Conservation (phyloP, 2,329 filamentous ascomycete genomes). For the Phialocephala subalpina region DNA sequence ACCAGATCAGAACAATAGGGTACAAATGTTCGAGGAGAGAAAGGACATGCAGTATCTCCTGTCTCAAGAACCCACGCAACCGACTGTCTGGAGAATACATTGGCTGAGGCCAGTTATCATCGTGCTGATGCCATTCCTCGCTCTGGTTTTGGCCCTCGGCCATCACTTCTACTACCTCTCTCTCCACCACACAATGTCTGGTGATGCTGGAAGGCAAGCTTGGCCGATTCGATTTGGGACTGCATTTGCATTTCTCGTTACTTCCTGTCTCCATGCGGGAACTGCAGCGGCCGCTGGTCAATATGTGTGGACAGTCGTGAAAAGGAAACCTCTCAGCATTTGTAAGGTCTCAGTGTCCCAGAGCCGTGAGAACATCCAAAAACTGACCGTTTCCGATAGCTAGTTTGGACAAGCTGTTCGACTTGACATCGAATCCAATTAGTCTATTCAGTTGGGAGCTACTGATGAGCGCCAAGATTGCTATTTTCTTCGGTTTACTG, state of each 20-base stretch:
- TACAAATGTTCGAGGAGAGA: no score
- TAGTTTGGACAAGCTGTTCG: constrained; percentile 31
- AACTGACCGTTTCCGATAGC: constrained; percentile 11
- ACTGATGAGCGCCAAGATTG: constrained; percentile 13
- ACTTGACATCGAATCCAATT: constrained; percentile 23
- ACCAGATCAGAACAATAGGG: no score
- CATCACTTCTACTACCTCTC: constrained; percentile 29
- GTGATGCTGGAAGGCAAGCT: constrained; percentile 21
- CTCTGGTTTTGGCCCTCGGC: constrained; percentile 7
- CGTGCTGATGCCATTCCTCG: not conserved
- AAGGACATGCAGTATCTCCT: no score
- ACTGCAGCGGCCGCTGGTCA: constrained; percentile 25
- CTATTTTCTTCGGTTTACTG: not conserved
- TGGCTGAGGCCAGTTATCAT: not conserved
- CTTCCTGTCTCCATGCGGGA: constrained; percentile 27
- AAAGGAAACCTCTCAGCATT: constrained; percentile 19
- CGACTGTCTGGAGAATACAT: not conserved
- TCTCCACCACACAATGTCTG: constrained; percentile 13
- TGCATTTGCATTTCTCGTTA: constrained; percentile 27
- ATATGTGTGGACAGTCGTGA: constrained; percentile 33
- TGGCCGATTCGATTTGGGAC: constrained; percentile 30
- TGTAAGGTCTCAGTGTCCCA: no score
- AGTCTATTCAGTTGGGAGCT: constrained; percentile 24
- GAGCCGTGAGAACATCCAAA: not conserved
- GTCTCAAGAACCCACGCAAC: not conserved